phyloP scores from a whole-genome alignment of 2,329 filamentous ascomycete species.

The Pezicula radicicola region DNA sequence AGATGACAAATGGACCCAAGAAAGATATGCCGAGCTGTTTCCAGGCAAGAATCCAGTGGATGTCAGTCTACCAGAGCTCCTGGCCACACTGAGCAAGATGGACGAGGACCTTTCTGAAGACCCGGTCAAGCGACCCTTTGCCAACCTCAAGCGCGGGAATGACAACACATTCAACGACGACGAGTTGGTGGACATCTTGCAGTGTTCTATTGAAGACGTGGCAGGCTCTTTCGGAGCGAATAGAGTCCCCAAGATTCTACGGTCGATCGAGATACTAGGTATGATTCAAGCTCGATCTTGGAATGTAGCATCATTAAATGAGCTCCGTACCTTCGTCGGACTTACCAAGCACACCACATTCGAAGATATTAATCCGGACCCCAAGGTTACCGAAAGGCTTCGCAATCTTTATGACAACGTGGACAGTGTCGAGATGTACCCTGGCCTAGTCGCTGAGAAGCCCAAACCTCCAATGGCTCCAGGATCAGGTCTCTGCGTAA shows the following conservation, averaged over 20 bases:
- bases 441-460: conserved; percentile 62
- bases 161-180: conserved; percentile 74
- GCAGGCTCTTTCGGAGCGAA: conserved; percentile 68
- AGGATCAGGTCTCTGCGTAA: conserved; percentile 49
- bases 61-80: conserved; percentile 58
- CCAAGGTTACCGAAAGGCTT: conserved; percentile 63
- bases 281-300: conserved; percentile 75
- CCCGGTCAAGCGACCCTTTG: conserved; percentile 67
- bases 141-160: conserved; percentile 57
- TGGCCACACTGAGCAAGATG: conserved; percentile 60
- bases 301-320: conserved; percentile 73
- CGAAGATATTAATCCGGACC: conserved; percentile 80
- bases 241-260: conserved; percentile 71
- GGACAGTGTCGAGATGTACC: conserved; percentile 64
- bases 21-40: conserved; percentile 63
- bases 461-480: conserved; percentile 47
- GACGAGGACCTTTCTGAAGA: conserved; percentile 60
- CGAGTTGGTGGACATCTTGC: conserved; percentile 69
- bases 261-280: conserved; percentile 74
- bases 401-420: conserved; percentile 61
- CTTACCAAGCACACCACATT: conserved; percentile 74
- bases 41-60: conserved; percentile 44
- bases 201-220: conserved; percentile 71
- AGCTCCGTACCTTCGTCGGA: conserved; percentile 80
- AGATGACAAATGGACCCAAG: conserved; percentile 78